Evolutionary conservation across 2,329 filamentous ascomycete species (phyloP).

Genomic region (Claviceps sp.): DNA sequence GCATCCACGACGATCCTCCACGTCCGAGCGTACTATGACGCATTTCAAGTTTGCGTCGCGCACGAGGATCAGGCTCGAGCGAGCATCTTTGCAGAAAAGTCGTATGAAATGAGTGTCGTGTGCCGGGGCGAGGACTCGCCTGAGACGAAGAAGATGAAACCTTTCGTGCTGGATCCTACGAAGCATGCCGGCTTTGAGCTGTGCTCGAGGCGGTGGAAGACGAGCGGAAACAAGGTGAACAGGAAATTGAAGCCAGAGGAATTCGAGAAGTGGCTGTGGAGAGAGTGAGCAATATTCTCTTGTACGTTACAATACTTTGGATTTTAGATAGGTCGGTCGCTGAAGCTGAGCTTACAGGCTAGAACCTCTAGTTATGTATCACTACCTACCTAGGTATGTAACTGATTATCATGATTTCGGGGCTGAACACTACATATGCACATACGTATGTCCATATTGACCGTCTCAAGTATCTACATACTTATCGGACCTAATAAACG

Average conservation of each 20-base stretch:
- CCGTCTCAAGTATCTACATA: too few relatives aligned
- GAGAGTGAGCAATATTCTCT: background rate
- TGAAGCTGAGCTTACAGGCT: too few relatives aligned
- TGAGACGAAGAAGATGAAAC: background rate
- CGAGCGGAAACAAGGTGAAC: background rate
- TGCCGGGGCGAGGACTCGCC: background rate
- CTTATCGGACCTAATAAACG: too few relatives aligned
- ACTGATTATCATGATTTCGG: too few relatives aligned
- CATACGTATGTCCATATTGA: too few relatives aligned
- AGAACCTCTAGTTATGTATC: too few relatives aligned
- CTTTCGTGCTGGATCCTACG: background rate
- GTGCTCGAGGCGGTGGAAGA: background rate
- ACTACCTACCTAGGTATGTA: too few relatives aligned
- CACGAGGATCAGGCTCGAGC: background rate
- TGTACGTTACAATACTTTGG: too few relatives aligned
- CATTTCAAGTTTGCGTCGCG: background rate
- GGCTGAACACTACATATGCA: too few relatives aligned
- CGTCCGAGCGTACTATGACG: background rate
- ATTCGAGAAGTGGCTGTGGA: background rate
- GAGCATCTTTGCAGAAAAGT: background rate
- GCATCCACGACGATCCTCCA: background rate
- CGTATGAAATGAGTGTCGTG: background rate
- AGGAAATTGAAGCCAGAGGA: background rate
- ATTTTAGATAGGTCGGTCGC: too few relatives aligned
- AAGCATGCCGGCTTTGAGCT: background rate